Percentiles rank a stretch among this genome's conserved stretches.
These are phyloP conservation scores for Novymonas esmeraldas DNA, from an alignment of 208 protist species.

Conservation along the genomic window DNA sequence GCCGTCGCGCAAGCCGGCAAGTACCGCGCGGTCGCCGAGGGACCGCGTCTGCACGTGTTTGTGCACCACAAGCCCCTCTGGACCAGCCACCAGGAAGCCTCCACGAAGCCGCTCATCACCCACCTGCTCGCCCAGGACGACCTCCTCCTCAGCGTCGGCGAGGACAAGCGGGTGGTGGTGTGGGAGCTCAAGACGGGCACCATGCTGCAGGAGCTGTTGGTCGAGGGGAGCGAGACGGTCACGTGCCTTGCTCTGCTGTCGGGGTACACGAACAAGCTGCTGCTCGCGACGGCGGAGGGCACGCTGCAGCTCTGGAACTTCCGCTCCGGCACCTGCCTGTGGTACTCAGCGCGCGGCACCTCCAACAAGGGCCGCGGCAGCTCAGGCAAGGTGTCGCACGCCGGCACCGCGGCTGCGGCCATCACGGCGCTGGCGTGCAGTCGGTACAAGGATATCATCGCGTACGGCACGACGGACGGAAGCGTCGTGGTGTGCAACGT, in stretches of 20 bases:
- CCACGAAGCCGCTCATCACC: conserved; percentile 53
- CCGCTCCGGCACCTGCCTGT: conserved; percentile 73
- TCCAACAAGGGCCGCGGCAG: background rate
- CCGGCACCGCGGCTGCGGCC: conserved; percentile 8
- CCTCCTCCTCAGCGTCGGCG: conserved; percentile 76
- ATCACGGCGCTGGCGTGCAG: conserved; percentile 70
- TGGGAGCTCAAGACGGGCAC: conserved; percentile 67
- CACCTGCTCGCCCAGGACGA: conserved; percentile 79
- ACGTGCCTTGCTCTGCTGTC: conserved; percentile 47
- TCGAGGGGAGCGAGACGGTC: conserved; percentile 66
- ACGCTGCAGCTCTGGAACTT: conserved; percentile 90
- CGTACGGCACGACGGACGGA: conserved; percentile 78
- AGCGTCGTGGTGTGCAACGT: conserved; percentile 76
- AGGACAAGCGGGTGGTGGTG: conserved; percentile 76
- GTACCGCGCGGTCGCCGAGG: conserved; percentile 81
- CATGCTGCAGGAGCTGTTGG: conserved; percentile 63
- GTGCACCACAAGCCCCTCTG: conserved; percentile 87
- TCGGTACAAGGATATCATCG: conserved; percentile 84
- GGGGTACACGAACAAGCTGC: conserved; percentile 88
- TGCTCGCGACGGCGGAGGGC: conserved; percentile 79
- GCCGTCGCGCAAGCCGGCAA: conserved; percentile 83
- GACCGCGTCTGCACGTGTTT: conserved; percentile 72
- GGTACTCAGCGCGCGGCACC: conserved; percentile 37
- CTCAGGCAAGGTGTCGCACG: background rate
- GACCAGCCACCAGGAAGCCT: conserved; percentile 49